phyloP scores from a whole-genome alignment of 768 basidiomycete species.

The Tricholomella constricta region DNA sequence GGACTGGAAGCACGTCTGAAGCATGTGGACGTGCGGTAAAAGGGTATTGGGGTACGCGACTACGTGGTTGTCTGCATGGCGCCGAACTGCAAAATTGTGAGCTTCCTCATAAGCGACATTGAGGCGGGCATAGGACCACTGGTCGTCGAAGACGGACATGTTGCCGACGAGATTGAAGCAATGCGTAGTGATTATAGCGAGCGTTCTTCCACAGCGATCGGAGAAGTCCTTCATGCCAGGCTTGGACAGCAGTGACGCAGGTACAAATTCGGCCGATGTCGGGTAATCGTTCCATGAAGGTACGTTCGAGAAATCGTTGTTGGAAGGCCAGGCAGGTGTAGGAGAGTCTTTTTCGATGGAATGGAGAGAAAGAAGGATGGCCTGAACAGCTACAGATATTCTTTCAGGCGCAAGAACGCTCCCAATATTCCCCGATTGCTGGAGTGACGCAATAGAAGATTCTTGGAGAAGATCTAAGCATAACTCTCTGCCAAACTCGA shows the following conservation, averaged over 20 bases:
- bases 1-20: conserved; percentile 77
- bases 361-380: conserved; percentile 72
- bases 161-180: conserved; percentile 67
- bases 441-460: conserved; percentile 43
- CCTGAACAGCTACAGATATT: conserved; percentile 72
- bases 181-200: conserved; percentile 56
- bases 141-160: conserved; percentile 86
- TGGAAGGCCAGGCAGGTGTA: conserved; percentile 79
- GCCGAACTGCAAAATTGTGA: conserved; percentile 65
- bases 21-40: conserved; percentile 64
- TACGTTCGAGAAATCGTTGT: conserved; percentile 60
- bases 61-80: conserved; percentile 60
- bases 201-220: conserved; percentile 58
- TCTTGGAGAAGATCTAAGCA: conserved; percentile 83
- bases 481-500: conserved; percentile 83
- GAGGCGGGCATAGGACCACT: conserved; percentile 68
- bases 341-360: conserved; percentile 70
- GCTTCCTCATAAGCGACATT: conserved; percentile 68
- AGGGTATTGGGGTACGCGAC: conserved; percentile 68
- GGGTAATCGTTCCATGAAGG: conserved; percentile 68
- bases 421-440: conserved; percentile 43
- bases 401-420: conserved; percentile 66
- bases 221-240: conserved; percentile 74
- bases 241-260: conserved; percentile 56
- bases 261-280: conserved; percentile 63